Evolutionary conservation across 345 rosid genomes (phyloP), one percentile per base, ranked within the genome.

Genomic region (Eutrema yunnanense): DNA sequence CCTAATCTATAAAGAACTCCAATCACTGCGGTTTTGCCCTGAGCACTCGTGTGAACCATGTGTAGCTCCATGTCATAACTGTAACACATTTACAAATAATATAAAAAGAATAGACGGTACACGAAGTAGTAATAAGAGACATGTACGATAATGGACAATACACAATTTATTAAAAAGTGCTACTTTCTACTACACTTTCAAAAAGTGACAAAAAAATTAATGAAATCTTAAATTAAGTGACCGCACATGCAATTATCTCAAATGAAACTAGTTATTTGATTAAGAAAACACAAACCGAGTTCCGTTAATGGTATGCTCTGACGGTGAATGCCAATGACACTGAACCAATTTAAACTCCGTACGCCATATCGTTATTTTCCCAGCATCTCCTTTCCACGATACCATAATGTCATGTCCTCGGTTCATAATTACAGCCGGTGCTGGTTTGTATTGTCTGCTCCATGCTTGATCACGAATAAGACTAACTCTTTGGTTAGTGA

Each of bases 371-470:
- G n/a, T 77, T 43, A 89, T 64, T 29, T 81, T 58, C 29, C 97
- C 94, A 0, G 96, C 94, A 59, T 87, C 82, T 36, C 84, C 92
- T 72, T 79, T 83, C 98, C 94, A 88, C 2, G 9, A 41, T 11
- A 93, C 98, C 73, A 49, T 32, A 34, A 93, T 67, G 63, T 86
- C 94, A 41, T 90, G 94, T 13, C 97, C 96, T 13, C 92, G 76
- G 50, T 85, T 90, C 67, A 13, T 76, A 7, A 89, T 22, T 11
- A 68, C 48, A 46, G 92, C 88, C 3, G 62, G 74, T 67, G 96
- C 92, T 19, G 92, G 87, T 44, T 79, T 70, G 65, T 90, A 90
- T 44, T 82, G 77, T 53, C 80, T 83, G 8, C 38, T 61, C 62
- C 92, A 63, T 3, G 86, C 88, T 9, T 83, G 33, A 13, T 8